phyloP scores from a whole-genome alignment of 1,284 basidiomycete genomes.

The Leccinum cinnamomeum region DNA sequence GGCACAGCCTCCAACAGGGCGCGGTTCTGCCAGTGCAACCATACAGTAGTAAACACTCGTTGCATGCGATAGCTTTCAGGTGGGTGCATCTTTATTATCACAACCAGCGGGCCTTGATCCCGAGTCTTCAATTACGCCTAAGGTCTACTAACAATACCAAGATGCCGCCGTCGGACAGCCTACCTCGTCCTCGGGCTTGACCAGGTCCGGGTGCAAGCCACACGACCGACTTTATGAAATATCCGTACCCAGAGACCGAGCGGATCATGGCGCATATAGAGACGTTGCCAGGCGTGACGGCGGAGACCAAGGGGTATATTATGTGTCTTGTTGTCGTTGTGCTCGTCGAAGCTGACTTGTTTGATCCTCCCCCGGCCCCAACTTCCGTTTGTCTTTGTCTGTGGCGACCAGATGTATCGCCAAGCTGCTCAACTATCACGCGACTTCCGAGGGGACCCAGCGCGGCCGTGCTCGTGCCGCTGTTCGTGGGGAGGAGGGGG shows the following conservation, averaged over 20 bases:
- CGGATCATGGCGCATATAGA: slow-evolving; percentile 17
- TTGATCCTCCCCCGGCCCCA: not conserved
- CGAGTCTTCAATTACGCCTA: not conserved
- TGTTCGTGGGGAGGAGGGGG: slow-evolving; percentile 79
- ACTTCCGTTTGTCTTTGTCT: not conserved
- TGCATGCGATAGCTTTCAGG: not conserved
- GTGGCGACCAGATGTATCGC: slow-evolving; percentile 52
- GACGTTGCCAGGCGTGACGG: slow-evolving; percentile 14
- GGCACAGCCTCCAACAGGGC: not conserved
- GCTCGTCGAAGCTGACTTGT: not conserved
- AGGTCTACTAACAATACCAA: not conserved
- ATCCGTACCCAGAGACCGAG: slow-evolving; percentile 17
- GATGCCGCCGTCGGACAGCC: slow-evolving; percentile 12
- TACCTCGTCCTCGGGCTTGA: not conserved
- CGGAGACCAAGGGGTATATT: slow-evolving; percentile 26
- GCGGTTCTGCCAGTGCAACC: too few species aligned
- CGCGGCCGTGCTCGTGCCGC: slow-evolving; percentile 73
- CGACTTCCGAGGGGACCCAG: slow-evolving; percentile 55
- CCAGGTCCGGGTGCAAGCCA: not conserved
- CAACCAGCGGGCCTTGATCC: not conserved
- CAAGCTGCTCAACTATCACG: slow-evolving; percentile 55
- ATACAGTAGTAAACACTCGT: too few species aligned
- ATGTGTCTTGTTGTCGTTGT: not conserved
- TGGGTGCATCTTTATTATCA: not conserved
- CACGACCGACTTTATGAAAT: slow-evolving; percentile 17